Evolutionary conservation across 2,329 filamentous ascomycete species (phyloP), one percentile per base, ranked within the genome.

Genomic region (Rhinocladiella similis): DNA sequence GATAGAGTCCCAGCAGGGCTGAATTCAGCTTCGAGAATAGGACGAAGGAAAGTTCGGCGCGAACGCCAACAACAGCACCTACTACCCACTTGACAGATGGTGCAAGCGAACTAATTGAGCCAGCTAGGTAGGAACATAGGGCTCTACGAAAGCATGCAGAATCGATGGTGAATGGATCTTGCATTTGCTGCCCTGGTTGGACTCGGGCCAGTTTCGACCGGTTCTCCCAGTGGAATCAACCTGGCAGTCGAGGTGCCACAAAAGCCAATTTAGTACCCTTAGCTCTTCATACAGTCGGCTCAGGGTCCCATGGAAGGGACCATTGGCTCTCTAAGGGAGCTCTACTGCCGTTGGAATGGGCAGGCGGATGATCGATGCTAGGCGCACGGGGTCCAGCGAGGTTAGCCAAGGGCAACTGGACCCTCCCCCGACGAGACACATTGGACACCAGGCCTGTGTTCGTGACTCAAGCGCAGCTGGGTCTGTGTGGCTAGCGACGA

Each of bases 71-170:
- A 25, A 47, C 25, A 52, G 49, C 18, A 46, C 14, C 25, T 19
- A 41, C n/a, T 42, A 27, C 20, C 56, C 41, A 59, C 55, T 59
- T 53, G 55, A 47, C 39, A 25, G n/a, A 22, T 46, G 33, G 49
- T 14, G 50, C 53, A 60, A 57, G 50, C 53, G 47, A 50, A 41
- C 53, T 29, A 42, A 50, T 27, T 36, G 47, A 22, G 35, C 53
- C 14, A 41, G n/a, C 38, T 16, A 19, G 38, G 20, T 39, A 43
- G 18, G 50, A 46, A 46, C 54, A 56, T 56, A 55, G 53, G 45
- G 49, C 43, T 47, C 39, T 49, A n/a, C 22, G 22, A 54, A 19
- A 33, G 36, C 27, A 46, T 54, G 57, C 43, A 36, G 35, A 54
- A 53, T 33, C 46, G 35, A 50, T 54, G 50, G 50, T 46, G 54